A percentile compares a stretch with the other conserved stretches of the same genome.
These are phyloP conservation scores for Lepidium didymum DNA, from an alignment of 345 rosid genomes.

Conservation along the genomic window DNA sequence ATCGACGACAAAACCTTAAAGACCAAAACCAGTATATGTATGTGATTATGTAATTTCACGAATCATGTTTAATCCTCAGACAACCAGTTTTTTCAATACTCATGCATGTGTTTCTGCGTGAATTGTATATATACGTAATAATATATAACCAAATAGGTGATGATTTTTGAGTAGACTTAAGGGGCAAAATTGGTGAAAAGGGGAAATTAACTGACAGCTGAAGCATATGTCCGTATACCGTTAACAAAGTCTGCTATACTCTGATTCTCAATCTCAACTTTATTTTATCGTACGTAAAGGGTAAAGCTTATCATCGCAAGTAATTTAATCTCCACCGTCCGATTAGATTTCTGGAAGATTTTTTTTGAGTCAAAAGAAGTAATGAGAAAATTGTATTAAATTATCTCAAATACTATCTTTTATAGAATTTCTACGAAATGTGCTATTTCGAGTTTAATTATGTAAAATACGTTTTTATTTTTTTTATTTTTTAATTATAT, in stretches of 20 bases:
- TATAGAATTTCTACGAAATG: no score
- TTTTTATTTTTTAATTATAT: no score
- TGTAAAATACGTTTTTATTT: no score
- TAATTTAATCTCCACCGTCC: constrained; percentile 5
- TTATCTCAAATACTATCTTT: no score
- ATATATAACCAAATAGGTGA: not conserved
- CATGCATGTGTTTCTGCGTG: not conserved
- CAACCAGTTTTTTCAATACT: not conserved
- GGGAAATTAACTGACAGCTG: constrained; percentile 4
- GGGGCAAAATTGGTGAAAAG: not conserved
- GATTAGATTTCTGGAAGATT: not conserved
- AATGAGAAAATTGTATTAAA: no score
- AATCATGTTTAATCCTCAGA: not conserved
- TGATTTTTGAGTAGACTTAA: not conserved
- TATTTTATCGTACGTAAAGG: no score
- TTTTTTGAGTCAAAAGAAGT: no score
- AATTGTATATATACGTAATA: not conserved
- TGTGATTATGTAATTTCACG: not conserved
- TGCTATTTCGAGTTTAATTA: no score
- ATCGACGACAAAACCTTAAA: no score
- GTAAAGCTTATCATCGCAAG: constrained; percentile 4
- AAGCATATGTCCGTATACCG: constrained; percentile 16
- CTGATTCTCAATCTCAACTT: constrained; percentile 6
- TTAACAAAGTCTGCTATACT: constrained; percentile 3
- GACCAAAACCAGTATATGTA: not conserved